Percentiles rank a stretch among this genome's conserved stretches.
Conservation (phyloP, 164 flowering plant genomes). For the Litsea cubeba region DNA sequence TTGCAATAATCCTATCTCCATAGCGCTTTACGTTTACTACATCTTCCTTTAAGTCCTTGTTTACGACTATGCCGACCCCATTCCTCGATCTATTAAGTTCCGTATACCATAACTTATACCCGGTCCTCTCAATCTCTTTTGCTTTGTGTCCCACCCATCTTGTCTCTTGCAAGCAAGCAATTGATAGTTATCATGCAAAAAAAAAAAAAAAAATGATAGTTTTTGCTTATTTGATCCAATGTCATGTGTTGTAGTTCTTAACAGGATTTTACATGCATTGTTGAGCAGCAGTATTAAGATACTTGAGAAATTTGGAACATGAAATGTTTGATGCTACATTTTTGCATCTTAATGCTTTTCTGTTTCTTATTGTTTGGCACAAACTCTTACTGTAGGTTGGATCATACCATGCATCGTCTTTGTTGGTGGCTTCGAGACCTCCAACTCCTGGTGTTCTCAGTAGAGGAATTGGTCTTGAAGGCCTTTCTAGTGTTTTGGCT, state of each 20-base stretch:
- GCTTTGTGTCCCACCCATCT: too few species aligned
- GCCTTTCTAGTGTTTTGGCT: constrained; percentile 80
- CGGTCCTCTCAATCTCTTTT: too few species aligned
- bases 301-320: not conserved
- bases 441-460: constrained; percentile 93
- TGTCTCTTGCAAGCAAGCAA: too few species aligned
- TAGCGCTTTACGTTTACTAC: too few species aligned
- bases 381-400: constrained; percentile 55
- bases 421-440: constrained; percentile 93
- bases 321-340: not conserved
- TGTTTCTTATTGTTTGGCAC: not conserved
- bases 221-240: too few species aligned
- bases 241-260: not conserved
- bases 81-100: too few species aligned
- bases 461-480: constrained; percentile 96
- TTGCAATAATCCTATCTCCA: too few species aligned
- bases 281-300: not conserved
- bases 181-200: too few species aligned
- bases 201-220: too few species aligned
- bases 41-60: too few species aligned
- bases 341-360: not conserved
- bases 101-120: too few species aligned
- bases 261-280: not conserved
- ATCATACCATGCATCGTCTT: constrained; percentile 95
- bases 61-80: too few species aligned